phyloP scores from a whole-genome alignment of 208 protist species.

The Tetramitus jugosus region DNA sequence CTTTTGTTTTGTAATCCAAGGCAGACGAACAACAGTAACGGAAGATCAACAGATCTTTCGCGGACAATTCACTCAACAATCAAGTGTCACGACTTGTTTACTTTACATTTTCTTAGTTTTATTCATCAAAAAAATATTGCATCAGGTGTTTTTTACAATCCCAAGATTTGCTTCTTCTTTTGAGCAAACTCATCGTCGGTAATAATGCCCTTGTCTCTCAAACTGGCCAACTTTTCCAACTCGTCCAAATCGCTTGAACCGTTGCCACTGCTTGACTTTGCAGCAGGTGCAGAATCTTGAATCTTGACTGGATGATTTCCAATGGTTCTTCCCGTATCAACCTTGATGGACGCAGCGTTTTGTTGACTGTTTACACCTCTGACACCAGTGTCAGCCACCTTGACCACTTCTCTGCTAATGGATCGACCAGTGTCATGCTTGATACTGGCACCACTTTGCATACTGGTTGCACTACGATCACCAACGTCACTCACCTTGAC shows the following conservation, averaged over 20 bases:
- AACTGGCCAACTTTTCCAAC: conserved; percentile 8
- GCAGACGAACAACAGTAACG: too few relatives aligned
- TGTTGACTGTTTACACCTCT: background rate
- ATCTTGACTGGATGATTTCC: conserved; percentile 7
- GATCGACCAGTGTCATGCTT: background rate
- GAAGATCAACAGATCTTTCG: too few relatives aligned
- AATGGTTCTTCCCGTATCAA: background rate
- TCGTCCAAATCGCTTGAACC: background rate
- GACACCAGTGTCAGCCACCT: background rate
- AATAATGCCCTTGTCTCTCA: conserved; percentile 21
- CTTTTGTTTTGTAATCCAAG: too few relatives aligned
- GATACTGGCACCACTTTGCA: background rate
- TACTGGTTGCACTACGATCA: background rate
- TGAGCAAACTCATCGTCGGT: conserved; percentile 16
- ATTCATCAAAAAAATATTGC: too few relatives aligned
- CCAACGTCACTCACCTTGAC: background rate
- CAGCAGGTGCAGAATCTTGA: background rate
- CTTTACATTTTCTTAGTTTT: too few relatives aligned
- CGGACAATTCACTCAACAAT: too few relatives aligned
- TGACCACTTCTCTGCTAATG: background rate
- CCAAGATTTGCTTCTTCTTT: conserved; percentile 20
- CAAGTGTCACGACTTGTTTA: too few relatives aligned
- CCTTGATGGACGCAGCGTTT: background rate
- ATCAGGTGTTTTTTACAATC: conserved; percentile 23
- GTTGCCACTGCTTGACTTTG: background rate